A percentile compares a stretch with the other conserved stretches of the same genome.
Evolutionary conservation across 2,329 filamentous ascomycete species (phyloP).

Genomic region (Microcyclospora pomicola): DNA sequence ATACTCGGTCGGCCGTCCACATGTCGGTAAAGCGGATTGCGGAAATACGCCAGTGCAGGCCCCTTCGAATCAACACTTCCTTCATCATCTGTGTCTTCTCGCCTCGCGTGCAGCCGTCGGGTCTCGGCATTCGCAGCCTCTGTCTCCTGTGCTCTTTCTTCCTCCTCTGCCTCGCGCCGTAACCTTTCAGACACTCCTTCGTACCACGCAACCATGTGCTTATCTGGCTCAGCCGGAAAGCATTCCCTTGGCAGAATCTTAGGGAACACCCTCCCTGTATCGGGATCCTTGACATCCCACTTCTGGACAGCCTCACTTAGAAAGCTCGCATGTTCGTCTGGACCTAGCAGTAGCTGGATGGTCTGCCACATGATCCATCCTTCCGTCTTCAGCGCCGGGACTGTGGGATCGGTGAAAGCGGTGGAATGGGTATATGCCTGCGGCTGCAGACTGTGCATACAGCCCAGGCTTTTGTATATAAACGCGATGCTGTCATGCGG

Average conservation of each 20-base stretch:
- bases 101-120: slow-evolving; percentile 10
- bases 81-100: slow-evolving; percentile 10
- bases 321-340: slow-evolving; percentile 75
- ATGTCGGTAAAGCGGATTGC: slow-evolving; percentile 36
- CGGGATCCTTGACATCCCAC: slow-evolving; percentile 63
- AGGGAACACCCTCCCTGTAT: slow-evolving; percentile 44
- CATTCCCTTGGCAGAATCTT: slow-evolving; percentile 50
- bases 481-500: slow-evolving; percentile 66
- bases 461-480: slow-evolving; percentile 84
- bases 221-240: slow-evolving; percentile 61
- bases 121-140: slow-evolving; percentile 14
- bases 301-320: slow-evolving; percentile 65
- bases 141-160: slow-evolving; percentile 17
- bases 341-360: slow-evolving; percentile 74
- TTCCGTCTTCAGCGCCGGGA: slow-evolving; percentile 68
- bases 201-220: slow-evolving; percentile 78
- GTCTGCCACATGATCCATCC: slow-evolving; percentile 93
- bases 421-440: slow-evolving; percentile 38
- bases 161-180: slow-evolving; percentile 44
- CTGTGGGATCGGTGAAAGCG: slow-evolving; percentile 57
- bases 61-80: slow-evolving; percentile 29
- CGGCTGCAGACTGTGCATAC: slow-evolving; percentile 66
- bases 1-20: slow-evolving; percentile 30
- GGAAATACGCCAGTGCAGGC: slow-evolving; percentile 34
- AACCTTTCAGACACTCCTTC: slow-evolving; percentile 59